Evolutionary conservation across 176 grass and related monocot species (phyloP).

Genomic region (Coix lacrymajobi): DNA sequence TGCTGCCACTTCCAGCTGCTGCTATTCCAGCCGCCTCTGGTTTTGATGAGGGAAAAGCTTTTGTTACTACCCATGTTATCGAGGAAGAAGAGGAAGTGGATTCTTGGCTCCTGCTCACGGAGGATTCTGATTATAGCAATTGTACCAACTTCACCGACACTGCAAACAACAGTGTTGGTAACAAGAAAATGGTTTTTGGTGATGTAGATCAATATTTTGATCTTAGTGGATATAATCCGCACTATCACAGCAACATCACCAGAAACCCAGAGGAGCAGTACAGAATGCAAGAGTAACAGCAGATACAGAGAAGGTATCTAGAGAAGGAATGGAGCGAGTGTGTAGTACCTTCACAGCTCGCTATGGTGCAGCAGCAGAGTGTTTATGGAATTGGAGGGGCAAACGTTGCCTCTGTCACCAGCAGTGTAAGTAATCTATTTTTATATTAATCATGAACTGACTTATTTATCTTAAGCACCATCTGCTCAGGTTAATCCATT

Average conservation of each 20-base stretch:
- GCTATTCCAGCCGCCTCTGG: background rate
- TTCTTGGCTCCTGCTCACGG: slow-evolving; percentile 8
- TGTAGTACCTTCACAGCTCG: slow-evolving; percentile 19
- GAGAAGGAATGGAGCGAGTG: background rate
- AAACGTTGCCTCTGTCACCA: slow-evolving; percentile 4
- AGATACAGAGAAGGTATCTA: background rate
- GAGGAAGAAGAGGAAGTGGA: slow-evolving; percentile 2
- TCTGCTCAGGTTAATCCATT: background rate
- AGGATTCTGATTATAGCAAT: background rate
- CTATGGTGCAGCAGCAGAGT: background rate
- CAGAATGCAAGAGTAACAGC: slow-evolving; percentile 6
- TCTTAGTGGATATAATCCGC: slow-evolving; percentile 27
- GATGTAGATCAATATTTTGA: slow-evolving; percentile 41
- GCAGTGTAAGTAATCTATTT: slow-evolving; percentile 50
- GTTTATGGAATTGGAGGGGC: background rate
- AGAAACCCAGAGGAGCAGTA: background rate
- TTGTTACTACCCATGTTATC: background rate
- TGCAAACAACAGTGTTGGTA: background rate
- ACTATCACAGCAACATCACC: slow-evolving; percentile 9
- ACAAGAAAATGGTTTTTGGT: background rate
- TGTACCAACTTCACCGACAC: background rate
- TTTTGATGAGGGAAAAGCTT: background rate
- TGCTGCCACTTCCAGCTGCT: background rate
- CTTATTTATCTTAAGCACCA: background rate
- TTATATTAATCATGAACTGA: background rate